These are phyloP conservation scores for Chrysosporium queenslandicum DNA, from an alignment of 2,329 filamentous ascomycete genomes.

Conservation along the genomic window DNA sequence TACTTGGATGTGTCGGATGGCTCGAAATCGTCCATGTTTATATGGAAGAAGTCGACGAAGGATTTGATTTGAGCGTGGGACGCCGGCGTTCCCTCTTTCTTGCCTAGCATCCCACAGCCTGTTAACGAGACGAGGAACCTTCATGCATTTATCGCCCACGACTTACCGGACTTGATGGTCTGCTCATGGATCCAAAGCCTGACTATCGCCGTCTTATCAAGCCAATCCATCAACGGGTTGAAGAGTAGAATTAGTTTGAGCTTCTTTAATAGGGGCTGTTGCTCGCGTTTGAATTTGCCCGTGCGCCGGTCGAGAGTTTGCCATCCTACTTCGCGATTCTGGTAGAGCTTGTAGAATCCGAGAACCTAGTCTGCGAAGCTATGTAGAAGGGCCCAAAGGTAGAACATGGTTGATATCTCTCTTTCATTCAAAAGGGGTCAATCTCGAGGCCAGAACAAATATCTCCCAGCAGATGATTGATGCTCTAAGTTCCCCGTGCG, in stretches of 20 bases:
- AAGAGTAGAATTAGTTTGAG: constrained; percentile 36
- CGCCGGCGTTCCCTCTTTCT: constrained; percentile 22
- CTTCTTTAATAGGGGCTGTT: constrained; percentile 35
- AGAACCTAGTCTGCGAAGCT: constrained; percentile 3
- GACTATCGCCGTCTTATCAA: constrained; percentile 32
- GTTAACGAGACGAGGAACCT: neutral
- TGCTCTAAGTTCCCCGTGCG: too few relatives aligned
- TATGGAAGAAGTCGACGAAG: constrained; percentile 32
- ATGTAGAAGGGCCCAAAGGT: neutral
- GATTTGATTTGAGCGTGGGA: constrained; percentile 30
- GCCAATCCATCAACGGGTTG: constrained; percentile 35
- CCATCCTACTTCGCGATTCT: constrained; percentile 13
- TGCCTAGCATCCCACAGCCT: constrained; percentile 10
- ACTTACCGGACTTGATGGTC: constrained; percentile 25
- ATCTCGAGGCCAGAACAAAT: too few relatives aligned
- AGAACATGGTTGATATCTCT: neutral
- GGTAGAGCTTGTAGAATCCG: constrained; percentile 1
- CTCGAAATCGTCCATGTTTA: constrained; percentile 33
- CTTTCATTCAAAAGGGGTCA: neutral
- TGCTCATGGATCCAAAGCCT: constrained; percentile 32
- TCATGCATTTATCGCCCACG: neutral
- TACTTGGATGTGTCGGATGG: constrained; percentile 30
- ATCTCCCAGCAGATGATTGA: too few relatives aligned
- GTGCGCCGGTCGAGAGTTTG: constrained; percentile 10
- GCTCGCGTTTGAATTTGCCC: constrained; percentile 27